Evolutionary conservation across 257 asterid species (phyloP).

Genomic region (Parsonsia alboflavescens): DNA sequence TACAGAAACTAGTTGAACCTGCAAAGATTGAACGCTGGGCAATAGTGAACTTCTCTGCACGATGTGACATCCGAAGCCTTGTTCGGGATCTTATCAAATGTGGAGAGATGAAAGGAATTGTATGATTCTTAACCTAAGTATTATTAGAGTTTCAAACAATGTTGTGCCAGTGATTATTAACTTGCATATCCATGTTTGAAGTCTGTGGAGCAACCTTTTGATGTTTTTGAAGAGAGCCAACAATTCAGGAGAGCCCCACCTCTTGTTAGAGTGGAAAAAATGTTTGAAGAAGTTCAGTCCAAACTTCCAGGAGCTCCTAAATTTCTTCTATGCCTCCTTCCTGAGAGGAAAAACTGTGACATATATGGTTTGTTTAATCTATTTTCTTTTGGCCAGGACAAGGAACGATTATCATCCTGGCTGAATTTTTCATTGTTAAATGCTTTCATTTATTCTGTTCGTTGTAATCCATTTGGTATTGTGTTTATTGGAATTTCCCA

Average conservation of each 20-base stretch:
- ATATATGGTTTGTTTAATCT: slow-evolving; percentile 55
- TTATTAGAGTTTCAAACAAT: slow-evolving; percentile 5
- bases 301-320: slow-evolving; percentile 72
- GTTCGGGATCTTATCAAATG: slow-evolving; percentile 57
- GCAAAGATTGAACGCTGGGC: slow-evolving; percentile 80
- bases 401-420: neutral
- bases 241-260: slow-evolving; percentile 68
- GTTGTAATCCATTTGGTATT: neutral
- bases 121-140: slow-evolving; percentile 28
- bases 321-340: slow-evolving; percentile 76
- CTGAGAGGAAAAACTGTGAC: slow-evolving; percentile 76
- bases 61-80: slow-evolving; percentile 60
- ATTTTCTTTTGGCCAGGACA: neutral
- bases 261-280: slow-evolving; percentile 67
- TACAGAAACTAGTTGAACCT: slow-evolving; percentile 59
- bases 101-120: slow-evolving; percentile 75
- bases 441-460: neutral
- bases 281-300: slow-evolving; percentile 59
- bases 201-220: slow-evolving; percentile 63
- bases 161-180: neutral
- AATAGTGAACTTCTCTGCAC: slow-evolving; percentile 82
- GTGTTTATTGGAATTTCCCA: slow-evolving; percentile 14
- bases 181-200: slow-evolving; percentile 16
- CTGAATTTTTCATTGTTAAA: neutral
- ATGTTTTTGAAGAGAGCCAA: slow-evolving; percentile 55